Evolutionary conservation across 2,329 filamentous ascomycete genomes (phyloP), one percentile per base, ranked within the genome.

Genomic region (Claviceps pazoutovae): DNA sequence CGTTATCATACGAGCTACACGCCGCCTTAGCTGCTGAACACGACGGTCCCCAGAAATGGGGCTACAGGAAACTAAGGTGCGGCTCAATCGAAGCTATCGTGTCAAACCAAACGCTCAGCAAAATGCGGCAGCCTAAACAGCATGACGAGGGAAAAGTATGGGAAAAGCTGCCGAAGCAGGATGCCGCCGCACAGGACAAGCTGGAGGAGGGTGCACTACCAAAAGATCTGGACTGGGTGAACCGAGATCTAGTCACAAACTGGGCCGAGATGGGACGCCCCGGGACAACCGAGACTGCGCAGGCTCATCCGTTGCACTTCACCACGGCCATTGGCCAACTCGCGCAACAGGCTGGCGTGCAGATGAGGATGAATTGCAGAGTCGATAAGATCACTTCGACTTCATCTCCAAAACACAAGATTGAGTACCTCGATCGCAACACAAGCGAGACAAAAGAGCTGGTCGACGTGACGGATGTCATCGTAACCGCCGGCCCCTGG

Each of bases 281-380:
- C 2, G 83, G 80, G 2, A 79, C 82, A 0, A 77, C 76, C 1
- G 86, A 88, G 55, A 97, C 93, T 1, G 87, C 93, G 0, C 93
- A 98, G 68, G 91, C 97, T 2, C 91, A 98, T 61, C 93, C 93
- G 0, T 86, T 84, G 55, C 82, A 88, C 45, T 97, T 98, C 63
- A 97, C 93, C 0, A 91, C 80, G 0, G 75, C 82, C 16, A 94
- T 97, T 67, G 87, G 86, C 4, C 72, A 80, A 43, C 74, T 96
- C 13, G 89, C 91, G 0, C 70, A 78, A 52, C 79, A 86, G 49
- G 76, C 75, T 26, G 86, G 86, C 2, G 80, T 78, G 57, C 77
- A 83, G 21, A 74, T 96, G 50, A 72, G 80, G 34, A 73, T 84
- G 44, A 82, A 83, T 9, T 76, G 80, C 1, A 71, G 73, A 53